Evolutionary conservation across 1,284 basidiomycete species (phyloP).

Genomic region (Rugosomyces carneus): DNA sequence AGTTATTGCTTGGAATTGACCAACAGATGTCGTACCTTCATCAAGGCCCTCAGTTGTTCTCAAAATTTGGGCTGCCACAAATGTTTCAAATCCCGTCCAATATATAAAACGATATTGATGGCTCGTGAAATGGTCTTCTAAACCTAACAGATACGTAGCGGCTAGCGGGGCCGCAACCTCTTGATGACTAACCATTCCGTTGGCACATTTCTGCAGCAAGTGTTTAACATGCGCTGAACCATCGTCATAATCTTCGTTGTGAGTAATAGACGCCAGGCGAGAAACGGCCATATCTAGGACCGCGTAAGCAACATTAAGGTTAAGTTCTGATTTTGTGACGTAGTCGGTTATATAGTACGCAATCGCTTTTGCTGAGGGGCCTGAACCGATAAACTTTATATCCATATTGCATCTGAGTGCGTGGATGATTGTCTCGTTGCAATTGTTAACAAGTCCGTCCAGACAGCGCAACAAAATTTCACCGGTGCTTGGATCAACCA

Average conservation of each 20-base stretch:
- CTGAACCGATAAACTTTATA: constrained; percentile 34
- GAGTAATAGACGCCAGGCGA: constrained; percentile 14
- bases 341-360: constrained; percentile 40
- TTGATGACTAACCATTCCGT: constrained; percentile 30
- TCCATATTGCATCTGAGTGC: constrained; percentile 36
- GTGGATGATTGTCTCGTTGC: constrained; percentile 29
- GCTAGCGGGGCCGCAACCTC: constrained; percentile 35
- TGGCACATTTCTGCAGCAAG: constrained; percentile 31
- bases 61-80: constrained; percentile 13
- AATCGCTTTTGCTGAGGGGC: constrained; percentile 31
- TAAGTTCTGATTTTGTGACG: constrained; percentile 31
- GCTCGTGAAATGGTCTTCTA: constrained; percentile 28
- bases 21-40: no score
- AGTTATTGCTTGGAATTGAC: not conserved
- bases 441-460: constrained; percentile 34
- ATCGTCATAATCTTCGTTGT: no score
- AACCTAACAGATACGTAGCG: constrained; percentile 27
- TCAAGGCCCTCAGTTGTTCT: no score
- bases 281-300: constrained; percentile 28
- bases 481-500: constrained; percentile 25
- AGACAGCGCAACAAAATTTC: constrained; percentile 24
- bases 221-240: constrained; percentile 21
- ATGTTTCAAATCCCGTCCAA: constrained; percentile 27
- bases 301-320: constrained; percentile 22
- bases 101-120: constrained; percentile 28